Base-by-base conservation (phyloP, 1,284 basidiomycete genomes). In the Phaffia rhodozyma region DNA sequence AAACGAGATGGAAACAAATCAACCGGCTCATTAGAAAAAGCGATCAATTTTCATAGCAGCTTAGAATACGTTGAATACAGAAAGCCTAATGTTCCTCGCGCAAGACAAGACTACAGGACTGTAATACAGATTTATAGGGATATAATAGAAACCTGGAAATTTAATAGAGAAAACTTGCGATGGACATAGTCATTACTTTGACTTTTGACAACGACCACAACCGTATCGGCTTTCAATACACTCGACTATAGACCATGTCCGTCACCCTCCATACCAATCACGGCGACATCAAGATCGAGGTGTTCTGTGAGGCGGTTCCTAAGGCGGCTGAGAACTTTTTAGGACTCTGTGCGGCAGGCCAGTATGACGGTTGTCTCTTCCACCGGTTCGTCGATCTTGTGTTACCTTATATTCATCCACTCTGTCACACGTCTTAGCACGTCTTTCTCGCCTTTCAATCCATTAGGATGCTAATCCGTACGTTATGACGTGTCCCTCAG, bases 281-380 rank as follows among this genome's bases (percentile, higher is more conserved):
- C 69, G 94, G 94, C 30, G 94, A 98, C 71, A 79, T 98, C 76
- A 98, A 98, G 91, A 85, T 97, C 68, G 94, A 98, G 76, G 76
- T 98, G 29, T 98, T 97, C 77, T 97, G 94, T 76, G 94, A 98
- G 75, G 85, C 91, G 9, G 89, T 91, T 21, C 94, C 94, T 18
- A 89, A 91, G 72, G 81, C 92, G 23, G 91, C 93, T 67, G 93
- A 98, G 89, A 98, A 97, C 78, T 98, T 98, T 73, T 80, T 98
- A 29, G 92, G 90, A 0, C 81, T 97, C 21, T 92, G 89, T 72
- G 94, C 92, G 13, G 87, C 90, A 13, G 87, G 86, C 51, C 86
- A 87, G 70, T 98, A 92, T 76, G 83, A 96, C 74, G 80, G 81
- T 66, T 89, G 85, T 71, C 78, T 94, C 30, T 97, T 94, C 76